phyloP scores from a whole-genome alignment of 352 stramenopile species.

The Pythium monospermum region DNA sequence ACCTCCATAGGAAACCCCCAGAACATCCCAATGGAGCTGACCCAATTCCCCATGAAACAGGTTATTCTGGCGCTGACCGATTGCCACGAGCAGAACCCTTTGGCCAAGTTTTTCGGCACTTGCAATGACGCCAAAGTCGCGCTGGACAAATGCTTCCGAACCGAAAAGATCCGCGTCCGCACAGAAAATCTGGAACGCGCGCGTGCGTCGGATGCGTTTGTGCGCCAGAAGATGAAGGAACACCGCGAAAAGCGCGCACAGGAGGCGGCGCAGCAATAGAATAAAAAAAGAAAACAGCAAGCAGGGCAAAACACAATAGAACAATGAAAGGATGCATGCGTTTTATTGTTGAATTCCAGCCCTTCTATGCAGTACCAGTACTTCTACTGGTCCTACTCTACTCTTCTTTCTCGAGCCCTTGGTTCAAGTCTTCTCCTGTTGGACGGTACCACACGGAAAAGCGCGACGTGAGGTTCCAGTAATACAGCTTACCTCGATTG shows the following conservation, averaged over 20 bases:
- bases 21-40: no score
- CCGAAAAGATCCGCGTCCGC: constrained; percentile 60
- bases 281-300: not conserved
- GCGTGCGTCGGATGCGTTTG: constrained; percentile 59
- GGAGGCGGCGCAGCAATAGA: constrained; percentile 4
- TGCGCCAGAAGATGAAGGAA: constrained; percentile 77
- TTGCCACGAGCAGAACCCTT: constrained; percentile 74
- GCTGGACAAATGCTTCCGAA: constrained; percentile 74
- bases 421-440: constrained; percentile 48
- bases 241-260: constrained; percentile 40
- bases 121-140: constrained; percentile 71
- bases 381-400: not conserved
- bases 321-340: not conserved
- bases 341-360: no score
- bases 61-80: constrained; percentile 60
- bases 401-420: constrained; percentile 40
- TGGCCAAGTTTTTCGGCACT: constrained; percentile 70
- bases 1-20: no score
- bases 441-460: constrained; percentile 78
- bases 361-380: no score
- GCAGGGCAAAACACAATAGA: not conserved
- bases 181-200: constrained; percentile 60
- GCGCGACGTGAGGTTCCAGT: constrained; percentile 83
- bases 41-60: no score
- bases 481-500: constrained; percentile 84